Percentiles rank a stretch among this genome's conserved stretches.
phyloP scores from a whole-genome alignment of 139 green algal species.

The Chlorella sp. region DNA sequence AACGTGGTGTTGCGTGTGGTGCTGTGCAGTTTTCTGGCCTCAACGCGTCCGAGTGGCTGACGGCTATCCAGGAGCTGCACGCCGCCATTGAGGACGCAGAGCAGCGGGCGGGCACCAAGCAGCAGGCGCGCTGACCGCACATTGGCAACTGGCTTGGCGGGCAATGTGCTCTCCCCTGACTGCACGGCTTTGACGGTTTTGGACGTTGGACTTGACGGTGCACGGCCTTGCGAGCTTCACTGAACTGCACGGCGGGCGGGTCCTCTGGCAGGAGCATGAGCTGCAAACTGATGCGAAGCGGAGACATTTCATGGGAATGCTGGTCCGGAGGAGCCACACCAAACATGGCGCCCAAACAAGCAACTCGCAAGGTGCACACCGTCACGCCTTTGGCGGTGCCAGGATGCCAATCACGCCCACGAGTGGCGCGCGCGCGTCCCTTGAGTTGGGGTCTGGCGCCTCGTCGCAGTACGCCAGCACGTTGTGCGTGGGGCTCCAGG shows the following conservation, averaged over 20 bases:
- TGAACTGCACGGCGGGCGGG: no score
- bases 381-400: neutral
- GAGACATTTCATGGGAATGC: no score
- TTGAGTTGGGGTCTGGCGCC: neutral
- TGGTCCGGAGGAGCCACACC: neutral
- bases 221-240: neutral
- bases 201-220: neutral
- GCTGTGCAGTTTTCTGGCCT: neutral
- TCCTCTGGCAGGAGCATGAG: no score
- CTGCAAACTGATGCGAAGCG: neutral
- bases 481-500: conserved; percentile 2
- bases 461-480: conserved; percentile 14
- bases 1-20: no score
- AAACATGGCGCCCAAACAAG: neutral
- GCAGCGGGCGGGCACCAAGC: neutral
- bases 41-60: neutral
- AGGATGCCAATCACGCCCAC: neutral
- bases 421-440: neutral
- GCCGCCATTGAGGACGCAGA: neutral
- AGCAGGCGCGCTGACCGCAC: no score
- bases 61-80: conserved; percentile 2
- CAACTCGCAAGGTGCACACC: no score
- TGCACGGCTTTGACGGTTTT: no score
- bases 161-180: no score
- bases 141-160: no score